Conservation (phyloP, 2,329 filamentous ascomycete species). For the Colletotrichum caudatum region DNA sequence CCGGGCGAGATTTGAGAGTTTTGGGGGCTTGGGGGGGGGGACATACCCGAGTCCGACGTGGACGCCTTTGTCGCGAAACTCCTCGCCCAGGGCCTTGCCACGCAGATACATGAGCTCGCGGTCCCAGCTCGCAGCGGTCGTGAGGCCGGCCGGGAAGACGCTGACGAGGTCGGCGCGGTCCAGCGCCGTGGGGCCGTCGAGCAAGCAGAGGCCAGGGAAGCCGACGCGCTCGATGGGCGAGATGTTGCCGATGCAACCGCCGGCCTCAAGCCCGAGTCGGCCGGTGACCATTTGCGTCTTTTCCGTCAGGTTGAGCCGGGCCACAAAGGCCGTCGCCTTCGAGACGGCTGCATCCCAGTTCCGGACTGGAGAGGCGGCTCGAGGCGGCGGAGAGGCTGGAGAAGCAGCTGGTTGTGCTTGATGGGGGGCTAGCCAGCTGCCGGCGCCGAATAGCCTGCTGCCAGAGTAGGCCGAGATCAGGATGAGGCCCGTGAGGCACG, state of each 20-base stretch:
- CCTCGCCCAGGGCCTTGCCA: conserved; percentile 76
- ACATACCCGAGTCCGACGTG: conserved; percentile 75
- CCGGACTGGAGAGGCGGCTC: conserved; percentile 30
- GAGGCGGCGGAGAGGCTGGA: conserved; percentile 11
- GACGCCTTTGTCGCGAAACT: conserved; percentile 77
- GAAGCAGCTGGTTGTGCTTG: conserved; percentile 33
- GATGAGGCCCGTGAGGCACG: conserved; percentile 42
- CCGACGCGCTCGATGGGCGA: conserved; percentile 65
- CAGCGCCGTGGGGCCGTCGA: conserved; percentile 82
- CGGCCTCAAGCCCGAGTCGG: conserved; percentile 77
- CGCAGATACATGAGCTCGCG: conserved; percentile 77
- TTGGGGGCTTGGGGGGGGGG: too few species aligned
- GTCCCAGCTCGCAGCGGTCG: conserved; percentile 85
- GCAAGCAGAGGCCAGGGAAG: conserved; percentile 81
- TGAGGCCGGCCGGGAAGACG: conserved; percentile 81
- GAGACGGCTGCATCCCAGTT: conserved; percentile 76
- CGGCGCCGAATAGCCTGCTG: conserved; percentile 38
- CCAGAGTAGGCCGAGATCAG: conserved; percentile 39
- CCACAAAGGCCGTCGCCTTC: conserved; percentile 77
- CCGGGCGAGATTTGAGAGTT: not conserved
- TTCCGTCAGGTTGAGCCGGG: conserved; percentile 77
- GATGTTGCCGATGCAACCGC: conserved; percentile 75
- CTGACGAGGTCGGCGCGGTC: conserved; percentile 62
- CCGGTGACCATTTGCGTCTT: conserved; percentile 86
- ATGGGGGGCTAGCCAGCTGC: conserved; percentile 38